Evolutionary conservation across 163 green algal species (phyloP).

Genomic region (Scenedesmus sp.): DNA sequence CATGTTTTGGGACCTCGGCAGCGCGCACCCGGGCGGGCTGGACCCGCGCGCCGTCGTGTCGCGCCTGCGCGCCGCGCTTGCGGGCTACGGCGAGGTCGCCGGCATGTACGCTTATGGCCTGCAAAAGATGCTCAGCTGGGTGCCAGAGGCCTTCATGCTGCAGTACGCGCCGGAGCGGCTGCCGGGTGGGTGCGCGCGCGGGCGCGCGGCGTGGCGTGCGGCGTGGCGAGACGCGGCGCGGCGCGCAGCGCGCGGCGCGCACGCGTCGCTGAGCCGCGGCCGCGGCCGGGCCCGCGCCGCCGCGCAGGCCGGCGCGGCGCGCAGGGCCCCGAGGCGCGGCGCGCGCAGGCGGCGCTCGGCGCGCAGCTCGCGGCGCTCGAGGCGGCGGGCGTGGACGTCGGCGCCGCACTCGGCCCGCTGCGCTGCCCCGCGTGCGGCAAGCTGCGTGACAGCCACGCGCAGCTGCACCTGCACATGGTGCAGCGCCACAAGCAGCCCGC

Average conservation of each 20-base stretch:
- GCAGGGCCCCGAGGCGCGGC: no score
- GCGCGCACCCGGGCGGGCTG: constrained; percentile 15
- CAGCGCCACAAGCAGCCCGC: constrained; percentile 33
- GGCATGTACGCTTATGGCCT: constrained; percentile 25
- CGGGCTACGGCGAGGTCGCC: constrained; percentile 2
- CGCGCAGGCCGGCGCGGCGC: no score
- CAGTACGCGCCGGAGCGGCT: constrained; percentile 37
- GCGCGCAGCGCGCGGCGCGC: no score
- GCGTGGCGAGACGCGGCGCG: no score
- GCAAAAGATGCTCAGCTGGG: constrained; percentile 35
- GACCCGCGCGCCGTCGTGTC: constrained; percentile 24
- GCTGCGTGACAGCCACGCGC: not conserved
- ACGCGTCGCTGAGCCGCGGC: no score
- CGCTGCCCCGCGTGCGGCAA: constrained; percentile 33
- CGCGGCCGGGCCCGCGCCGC: no score
- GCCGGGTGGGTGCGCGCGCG: constrained; percentile 2
- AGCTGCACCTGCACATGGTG: constrained; percentile 43
- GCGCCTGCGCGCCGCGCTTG: constrained; percentile 21
- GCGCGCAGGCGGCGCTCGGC: no score
- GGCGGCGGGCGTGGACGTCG: not conserved
- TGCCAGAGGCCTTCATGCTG: constrained; percentile 42
- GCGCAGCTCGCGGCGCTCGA: not conserved
- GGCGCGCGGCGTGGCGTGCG: no score
- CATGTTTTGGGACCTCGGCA: constrained; percentile 41
- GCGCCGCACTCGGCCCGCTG: constrained; percentile 6